Evolutionary conservation across 1,284 basidiomycete genomes (phyloP).

Genomic region (Malassezia yamatoensis): DNA sequence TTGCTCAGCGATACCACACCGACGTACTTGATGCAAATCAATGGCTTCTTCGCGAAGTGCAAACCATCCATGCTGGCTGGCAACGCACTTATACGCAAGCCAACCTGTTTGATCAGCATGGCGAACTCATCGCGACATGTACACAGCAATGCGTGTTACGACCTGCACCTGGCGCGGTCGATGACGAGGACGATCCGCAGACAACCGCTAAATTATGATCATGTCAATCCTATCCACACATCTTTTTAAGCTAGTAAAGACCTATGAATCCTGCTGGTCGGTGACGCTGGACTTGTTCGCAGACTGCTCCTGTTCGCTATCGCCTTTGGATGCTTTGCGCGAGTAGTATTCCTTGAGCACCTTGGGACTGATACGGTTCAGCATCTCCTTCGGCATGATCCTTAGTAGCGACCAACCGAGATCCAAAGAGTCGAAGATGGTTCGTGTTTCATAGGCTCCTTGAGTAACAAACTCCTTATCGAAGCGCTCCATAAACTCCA

Average conservation of each 20-base stretch:
- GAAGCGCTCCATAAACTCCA: constrained; percentile 46
- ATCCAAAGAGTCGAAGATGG: constrained; percentile 94
- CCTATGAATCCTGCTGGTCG: not conserved
- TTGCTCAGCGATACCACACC: constrained; percentile 32
- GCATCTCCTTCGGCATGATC: constrained; percentile 97
- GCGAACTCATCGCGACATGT: constrained; percentile 22
- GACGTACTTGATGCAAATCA: constrained; percentile 24
- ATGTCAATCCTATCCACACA: no score
- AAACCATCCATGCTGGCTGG: constrained; percentile 21
- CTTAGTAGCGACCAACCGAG: constrained; percentile 91
- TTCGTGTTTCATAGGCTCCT: constrained; percentile 89
- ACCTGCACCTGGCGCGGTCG: not conserved
- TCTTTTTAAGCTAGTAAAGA: not conserved
- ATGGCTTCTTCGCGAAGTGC: constrained; percentile 30
- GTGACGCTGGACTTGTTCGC: constrained; percentile 23
- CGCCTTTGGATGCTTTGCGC: constrained; percentile 29
- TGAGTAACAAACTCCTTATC: constrained; percentile 46
- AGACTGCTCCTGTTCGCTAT: constrained; percentile 17
- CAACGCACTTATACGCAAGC: constrained; percentile 30
- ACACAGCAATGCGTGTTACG: constrained; percentile 27
- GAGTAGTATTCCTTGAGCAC: constrained; percentile 47
- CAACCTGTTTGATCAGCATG: constrained; percentile 20
- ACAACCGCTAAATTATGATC: not conserved
- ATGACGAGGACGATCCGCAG: not conserved
- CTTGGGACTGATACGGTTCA: constrained; percentile 61